Conservation (phyloP, 306 rosid genomes). For the Cicer bijugum region DNA sequence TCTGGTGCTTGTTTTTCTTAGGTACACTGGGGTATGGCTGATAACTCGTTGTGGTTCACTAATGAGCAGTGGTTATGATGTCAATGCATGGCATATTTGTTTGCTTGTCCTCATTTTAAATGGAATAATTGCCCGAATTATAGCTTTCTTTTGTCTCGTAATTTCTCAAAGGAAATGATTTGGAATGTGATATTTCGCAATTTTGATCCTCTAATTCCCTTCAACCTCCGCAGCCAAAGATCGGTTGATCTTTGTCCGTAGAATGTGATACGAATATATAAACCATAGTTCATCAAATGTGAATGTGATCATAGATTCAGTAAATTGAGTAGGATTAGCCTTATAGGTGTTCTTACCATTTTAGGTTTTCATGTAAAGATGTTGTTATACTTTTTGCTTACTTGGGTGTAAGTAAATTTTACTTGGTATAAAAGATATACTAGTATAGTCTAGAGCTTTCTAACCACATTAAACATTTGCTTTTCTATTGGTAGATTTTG, state of each 20-base stretch:
- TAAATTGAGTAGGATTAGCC: conserved; percentile 28
- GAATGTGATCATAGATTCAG: conserved; percentile 21
- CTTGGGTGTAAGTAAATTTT: neutral
- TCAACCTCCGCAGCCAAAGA: neutral
- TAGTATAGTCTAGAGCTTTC: neutral
- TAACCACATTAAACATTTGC: conserved; percentile 14
- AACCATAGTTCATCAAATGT: conserved; percentile 12
- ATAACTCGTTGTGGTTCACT: conserved; percentile 66
- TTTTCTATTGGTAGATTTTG: neutral
- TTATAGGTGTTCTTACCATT: conserved; percentile 31
- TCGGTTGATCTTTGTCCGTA: neutral
- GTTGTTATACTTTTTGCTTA: conserved; percentile 1
- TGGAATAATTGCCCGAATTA: conserved; percentile 51
- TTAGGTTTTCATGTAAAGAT: conserved; percentile 24
- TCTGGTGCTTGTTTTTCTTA: conserved; percentile 39
- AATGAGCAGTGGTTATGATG: conserved; percentile 52
- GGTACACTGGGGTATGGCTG: conserved; percentile 82
- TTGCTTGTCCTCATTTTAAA: conserved; percentile 48
- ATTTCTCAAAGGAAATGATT: conserved; percentile 53
- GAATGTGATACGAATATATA: conserved; percentile 29
- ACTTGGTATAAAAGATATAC: neutral
- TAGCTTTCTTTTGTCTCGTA: conserved; percentile 58
- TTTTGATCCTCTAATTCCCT: neutral
- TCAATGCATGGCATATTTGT: conserved; percentile 58
- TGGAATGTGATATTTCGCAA: neutral